Evolutionary conservation across 257 asterid genomes (phyloP).

Genomic region (Lantana camara): DNA sequence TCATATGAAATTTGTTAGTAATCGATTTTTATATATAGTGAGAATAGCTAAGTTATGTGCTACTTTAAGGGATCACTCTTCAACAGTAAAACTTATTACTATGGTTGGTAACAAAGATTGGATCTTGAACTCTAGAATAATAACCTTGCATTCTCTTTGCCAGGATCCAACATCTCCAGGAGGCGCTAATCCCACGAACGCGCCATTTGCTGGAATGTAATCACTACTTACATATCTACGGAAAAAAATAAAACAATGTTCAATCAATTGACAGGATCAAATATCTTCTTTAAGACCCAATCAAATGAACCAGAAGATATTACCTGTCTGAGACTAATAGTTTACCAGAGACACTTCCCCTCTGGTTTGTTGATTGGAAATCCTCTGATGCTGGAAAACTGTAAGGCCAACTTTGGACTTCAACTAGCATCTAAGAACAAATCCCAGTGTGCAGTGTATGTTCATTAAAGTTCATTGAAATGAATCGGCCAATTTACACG

Average conservation of each 20-base stretch:
- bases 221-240: conserved; percentile 52
- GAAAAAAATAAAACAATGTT: background rate
- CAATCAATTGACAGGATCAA: conserved; percentile 1
- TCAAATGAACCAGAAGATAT: conserved; percentile 16
- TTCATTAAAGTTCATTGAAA: background rate
- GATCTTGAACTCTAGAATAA: background rate
- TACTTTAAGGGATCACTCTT: too few species aligned
- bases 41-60: background rate
- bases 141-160: conserved; percentile 85
- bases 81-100: background rate
- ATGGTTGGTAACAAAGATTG: background rate
- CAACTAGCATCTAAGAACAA: conserved; percentile 44
- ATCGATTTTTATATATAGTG: background rate
- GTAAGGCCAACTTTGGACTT: conserved; percentile 78
- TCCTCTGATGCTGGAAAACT: conserved; percentile 78
- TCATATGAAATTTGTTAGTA: background rate
- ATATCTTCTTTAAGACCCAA: background rate
- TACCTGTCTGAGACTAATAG: conserved; percentile 79
- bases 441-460: background rate
- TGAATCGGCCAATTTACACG: too few species aligned
- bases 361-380: conserved; percentile 54
- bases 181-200: conserved; percentile 78
- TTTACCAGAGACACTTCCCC: conserved; percentile 69
- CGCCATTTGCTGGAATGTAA: conserved; percentile 58
- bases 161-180: conserved; percentile 82